These are phyloP conservation scores for Suhomyces kunorum DNA, from an alignment of 1,139 yeast species.

Conservation along the genomic window DNA sequence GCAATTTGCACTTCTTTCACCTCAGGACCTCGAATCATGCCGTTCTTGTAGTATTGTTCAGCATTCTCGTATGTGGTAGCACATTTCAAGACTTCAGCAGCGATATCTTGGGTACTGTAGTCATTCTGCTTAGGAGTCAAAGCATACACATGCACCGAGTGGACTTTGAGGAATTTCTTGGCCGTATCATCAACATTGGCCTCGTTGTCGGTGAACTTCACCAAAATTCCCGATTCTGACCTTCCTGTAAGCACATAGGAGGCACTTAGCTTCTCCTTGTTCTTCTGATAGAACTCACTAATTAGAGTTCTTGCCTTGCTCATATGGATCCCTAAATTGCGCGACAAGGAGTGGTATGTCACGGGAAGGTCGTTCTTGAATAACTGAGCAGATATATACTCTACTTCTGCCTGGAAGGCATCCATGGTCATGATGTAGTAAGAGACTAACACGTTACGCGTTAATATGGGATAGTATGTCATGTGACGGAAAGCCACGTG, in stretches of 20 bases:
- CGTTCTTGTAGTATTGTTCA: slow-evolving; percentile 28
- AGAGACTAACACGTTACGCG: background rate
- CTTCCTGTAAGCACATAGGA: slow-evolving; percentile 38
- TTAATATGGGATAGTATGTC: background rate
- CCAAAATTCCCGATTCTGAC: slow-evolving; percentile 16
- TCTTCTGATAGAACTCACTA: slow-evolving; percentile 34
- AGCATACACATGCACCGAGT: slow-evolving; percentile 37
- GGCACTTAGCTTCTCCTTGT: slow-evolving; percentile 34
- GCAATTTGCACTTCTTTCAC: slow-evolving; percentile 17
- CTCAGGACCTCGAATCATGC: slow-evolving; percentile 40
- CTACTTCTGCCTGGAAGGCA: slow-evolving; percentile 30
- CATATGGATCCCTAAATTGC: slow-evolving; percentile 31
- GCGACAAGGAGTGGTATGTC: slow-evolving; percentile 34
- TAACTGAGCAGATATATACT: slow-evolving; percentile 31
- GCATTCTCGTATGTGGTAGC: slow-evolving; percentile 22
- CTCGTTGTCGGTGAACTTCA: slow-evolving; percentile 26
- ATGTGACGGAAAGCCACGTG: background rate
- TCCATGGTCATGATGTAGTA: slow-evolving; percentile 36
- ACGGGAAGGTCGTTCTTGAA: slow-evolving; percentile 29
- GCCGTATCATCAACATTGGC: slow-evolving; percentile 19
- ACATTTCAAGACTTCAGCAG: slow-evolving; percentile 30
- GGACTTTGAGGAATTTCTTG: slow-evolving; percentile 23
- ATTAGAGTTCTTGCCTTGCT: slow-evolving; percentile 33
- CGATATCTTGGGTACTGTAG: slow-evolving; percentile 27
- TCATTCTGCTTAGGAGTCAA: slow-evolving; percentile 23